Conservation (phyloP, 2,329 filamentous ascomycete genomes). For the Beauveria rudraprayagi region DNA sequence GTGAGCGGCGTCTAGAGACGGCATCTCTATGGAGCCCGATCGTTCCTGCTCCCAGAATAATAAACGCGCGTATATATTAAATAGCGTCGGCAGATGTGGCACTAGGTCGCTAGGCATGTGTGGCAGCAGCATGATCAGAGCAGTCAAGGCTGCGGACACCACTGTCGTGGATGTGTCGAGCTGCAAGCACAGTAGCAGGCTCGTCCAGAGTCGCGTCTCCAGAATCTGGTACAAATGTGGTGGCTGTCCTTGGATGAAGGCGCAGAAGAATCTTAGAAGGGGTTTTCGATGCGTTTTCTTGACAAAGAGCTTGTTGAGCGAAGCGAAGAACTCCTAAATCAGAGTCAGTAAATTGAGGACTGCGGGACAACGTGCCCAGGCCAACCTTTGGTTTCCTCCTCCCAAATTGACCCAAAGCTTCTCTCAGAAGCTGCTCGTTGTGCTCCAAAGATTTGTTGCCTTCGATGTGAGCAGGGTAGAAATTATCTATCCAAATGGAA, state of each 20-base stretch:
- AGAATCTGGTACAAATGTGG: slow-evolving; percentile 69
- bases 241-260: slow-evolving; percentile 68
- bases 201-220: slow-evolving; percentile 63
- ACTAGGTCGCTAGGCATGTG: slow-evolving; percentile 69
- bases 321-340: slow-evolving; percentile 54
- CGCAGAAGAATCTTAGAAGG: slow-evolving; percentile 58
- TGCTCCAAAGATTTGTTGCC: slow-evolving; percentile 31
- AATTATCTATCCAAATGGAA: slow-evolving; percentile 47
- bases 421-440: slow-evolving; percentile 42
- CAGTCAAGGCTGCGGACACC: slow-evolving; percentile 66
- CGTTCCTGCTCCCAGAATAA: slow-evolving; percentile 66
- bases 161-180: slow-evolving; percentile 70
- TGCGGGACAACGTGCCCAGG: background rate
- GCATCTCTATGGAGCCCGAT: slow-evolving; percentile 29
- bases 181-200: slow-evolving; percentile 66
- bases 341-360: slow-evolving; percentile 1
- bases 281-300: slow-evolving; percentile 56
- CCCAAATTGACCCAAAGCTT: slow-evolving; percentile 51
- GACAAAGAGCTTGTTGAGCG: slow-evolving; percentile 58
- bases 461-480: slow-evolving; percentile 28
- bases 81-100: slow-evolving; percentile 61
- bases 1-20: slow-evolving; percentile 31
- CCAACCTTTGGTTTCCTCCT: slow-evolving; percentile 56
- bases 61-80: slow-evolving; percentile 72
- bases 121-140: slow-evolving; percentile 72